Base-by-base conservation (phyloP, 257 asterid genomes). In the Plantago ovata region DNA sequence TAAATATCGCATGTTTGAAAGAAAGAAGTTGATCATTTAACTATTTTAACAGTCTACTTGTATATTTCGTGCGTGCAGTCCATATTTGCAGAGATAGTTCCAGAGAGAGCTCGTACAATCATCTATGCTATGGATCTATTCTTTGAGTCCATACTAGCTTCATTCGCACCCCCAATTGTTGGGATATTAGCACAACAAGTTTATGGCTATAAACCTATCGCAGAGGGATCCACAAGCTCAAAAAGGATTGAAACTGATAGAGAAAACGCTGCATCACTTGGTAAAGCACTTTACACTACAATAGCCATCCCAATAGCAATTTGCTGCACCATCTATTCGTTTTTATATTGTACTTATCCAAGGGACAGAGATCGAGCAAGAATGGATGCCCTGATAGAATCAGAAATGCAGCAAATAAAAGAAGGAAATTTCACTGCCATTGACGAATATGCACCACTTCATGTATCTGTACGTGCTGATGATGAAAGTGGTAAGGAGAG, bases 51-150 rank as follows among this genome's bases (percentile, higher is more conserved):
- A 46, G 9, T 19, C 33, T 14, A 19, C 36, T 49, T 49, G 7
- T 28, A 8, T 28, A 9, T 21, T 0, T 6, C n/a, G n/a, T n/a
- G n/a, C 53, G 32, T 66, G 54, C 86, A 84, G 94, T 64, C 96
- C 96, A 87, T 84, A 75, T 87, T 84, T 70, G 96, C 93, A 28
- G 93, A 84, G 67, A 80, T 84, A 56, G 94, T 84, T 20, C 96
- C 96, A 0, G 85, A 80, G 65, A 87, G 83, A 63, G 65, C 89
- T 14, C 84, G 94, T 21, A 84, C 93, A 10, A 84, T 81, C 77
- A 84, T 87, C 72, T 87, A 87, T 39, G 96, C 96, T 1, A 32
- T 84, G 78, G 96, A 87, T 32, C 68, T 85, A 39, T 82, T 94
- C 2, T 87, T 87, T 19, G 98, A 91, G 77, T 79, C 94, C 47